Evolutionary conservation across 1,139 yeast species (phyloP), one percentile per base, ranked within the genome.

Genomic region (Geotrichum siamense): DNA sequence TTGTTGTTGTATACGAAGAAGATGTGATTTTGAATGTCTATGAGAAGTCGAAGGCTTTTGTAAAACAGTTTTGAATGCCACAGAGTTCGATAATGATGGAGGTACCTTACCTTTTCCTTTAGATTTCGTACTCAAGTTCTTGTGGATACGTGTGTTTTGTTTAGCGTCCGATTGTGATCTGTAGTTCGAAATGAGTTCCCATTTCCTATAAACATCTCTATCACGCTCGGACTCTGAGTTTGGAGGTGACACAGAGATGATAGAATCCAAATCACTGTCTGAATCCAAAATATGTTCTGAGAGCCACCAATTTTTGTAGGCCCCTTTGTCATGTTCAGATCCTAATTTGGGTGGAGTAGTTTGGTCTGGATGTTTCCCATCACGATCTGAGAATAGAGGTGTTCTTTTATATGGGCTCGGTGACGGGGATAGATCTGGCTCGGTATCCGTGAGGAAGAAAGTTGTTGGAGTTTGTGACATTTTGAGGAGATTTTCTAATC

Each of bases 381-480:
- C 38, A 15, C 38, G 13, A 12, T 33, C 38, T 21, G 5, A 13
- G 10, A n/a, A 26, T n/a, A n/a, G 38, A n/a, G 29, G 29, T 4
- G 38, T n/a, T 22, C 28, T 16, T 15, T 36, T 15, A 25, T 5
- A 30, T 12, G 34, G 20, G 9, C n/a, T 12, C 6, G 34, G 39
- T 13, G 39, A 27, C 9, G 38, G 38, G 12, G 38, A 21, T 21
- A 17, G 31, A 6, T 36, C 39, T n/a, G 43, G 43, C 21, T 39
- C 36, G 10, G 9, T 17, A 17, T 39, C 43, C 5, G 35, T 29
- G 20, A 39, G 38, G 13, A 39, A 31, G 32, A 39, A 39, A 16
- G 43, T 39, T 2, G 43, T 39, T 22, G 43, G 34, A 5, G 34
- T 30, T 17, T 30, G 34, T 16, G 34, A 30, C 34, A 30, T 30